Base-by-base conservation (phyloP, 2,329 filamentous ascomycete genomes). In the Annulohypoxylon truncatum region DNA sequence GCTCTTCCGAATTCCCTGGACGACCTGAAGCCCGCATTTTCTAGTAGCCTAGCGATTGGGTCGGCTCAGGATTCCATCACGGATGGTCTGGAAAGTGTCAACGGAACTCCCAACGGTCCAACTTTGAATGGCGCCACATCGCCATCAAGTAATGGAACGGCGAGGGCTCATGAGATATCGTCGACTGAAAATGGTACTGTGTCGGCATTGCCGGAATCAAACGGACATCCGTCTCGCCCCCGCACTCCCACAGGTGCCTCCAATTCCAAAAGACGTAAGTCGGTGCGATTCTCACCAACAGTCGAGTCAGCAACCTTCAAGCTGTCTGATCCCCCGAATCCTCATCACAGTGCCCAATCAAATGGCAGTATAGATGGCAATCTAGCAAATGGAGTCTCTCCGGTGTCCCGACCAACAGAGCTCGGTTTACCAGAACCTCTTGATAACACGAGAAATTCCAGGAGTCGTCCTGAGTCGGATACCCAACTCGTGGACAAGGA, bases 231-330 rank as follows among this genome's bases (percentile, higher is more conserved):
- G n/a, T 24, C 60, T 3, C 40, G 26, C 2, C 65, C 65, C 12
- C 31, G 35, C 7, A 70, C 68, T 18, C 65, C 68, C 2, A 52
- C 61, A 1, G 61, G 58, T 12, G 42, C 58, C 1, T 47, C 55
- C 5, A 85, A 83, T 1, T 47, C 55, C 5, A 85, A 83, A 71
- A 80, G 82, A 33, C 79, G 79, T 40, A 93, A 92, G 79, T 90
- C 86, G 58, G 91, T 93, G 1, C 86, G 89, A 7, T 93, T 93
- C 72, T 91, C 90, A 2, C 86, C 90, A 0, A 85, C 83, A 12
- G 87, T 92, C 1, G 85, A 90, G 72, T 88, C 89, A 7, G 86
- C 88, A 1, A 89, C 89, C 0, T 89, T 89, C 66, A 74, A 83
- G 46, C 76, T 81, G 18, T 78, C 78, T 0, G 85, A 88, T 38